phyloP scores from a whole-genome alignment of 768 basidiomycete genomes.

The Leucocoprinus leucothites region DNA sequence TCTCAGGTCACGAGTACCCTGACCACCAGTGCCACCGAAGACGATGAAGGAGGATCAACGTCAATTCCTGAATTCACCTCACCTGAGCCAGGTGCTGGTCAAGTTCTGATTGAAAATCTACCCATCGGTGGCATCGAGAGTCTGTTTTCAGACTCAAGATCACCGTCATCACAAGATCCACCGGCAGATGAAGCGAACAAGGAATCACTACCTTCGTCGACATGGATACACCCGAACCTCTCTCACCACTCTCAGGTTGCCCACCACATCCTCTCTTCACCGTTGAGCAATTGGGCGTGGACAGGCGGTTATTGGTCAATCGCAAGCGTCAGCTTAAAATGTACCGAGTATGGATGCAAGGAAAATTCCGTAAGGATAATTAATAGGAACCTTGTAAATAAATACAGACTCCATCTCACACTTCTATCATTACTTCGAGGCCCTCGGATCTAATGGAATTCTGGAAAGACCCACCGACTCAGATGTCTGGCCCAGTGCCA shows the following conservation, averaged over 20 bases:
- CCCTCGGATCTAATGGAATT: too few species aligned
- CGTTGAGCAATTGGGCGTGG: constrained; percentile 85
- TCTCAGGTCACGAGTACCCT: constrained; percentile 24
- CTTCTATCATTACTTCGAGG: too few species aligned
- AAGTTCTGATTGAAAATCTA: not conserved
- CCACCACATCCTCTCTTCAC: constrained; percentile 64
- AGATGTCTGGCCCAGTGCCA: too few species aligned
- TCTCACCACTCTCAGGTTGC: constrained; percentile 25
- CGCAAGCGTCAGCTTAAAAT: constrained; percentile 93
- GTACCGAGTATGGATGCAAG: constrained; percentile 97
- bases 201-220: constrained; percentile 5
- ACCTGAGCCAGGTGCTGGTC: not conserved
- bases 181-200: not conserved
- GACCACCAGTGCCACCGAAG: constrained; percentile 30
- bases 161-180: constrained; percentile 11
- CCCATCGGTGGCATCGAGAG: not conserved
- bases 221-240: constrained; percentile 34
- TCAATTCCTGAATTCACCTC: not conserved
- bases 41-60: constrained; percentile 22
- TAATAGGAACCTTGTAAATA: not conserved
- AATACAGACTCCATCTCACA: too few species aligned
- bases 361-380: constrained; percentile 58
- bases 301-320: constrained; percentile 88
- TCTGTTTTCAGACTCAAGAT: not conserved
- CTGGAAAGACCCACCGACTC: too few species aligned